Conservation (phyloP, 2,329 filamentous ascomycete genomes). For the Dactylellina sp. region DNA sequence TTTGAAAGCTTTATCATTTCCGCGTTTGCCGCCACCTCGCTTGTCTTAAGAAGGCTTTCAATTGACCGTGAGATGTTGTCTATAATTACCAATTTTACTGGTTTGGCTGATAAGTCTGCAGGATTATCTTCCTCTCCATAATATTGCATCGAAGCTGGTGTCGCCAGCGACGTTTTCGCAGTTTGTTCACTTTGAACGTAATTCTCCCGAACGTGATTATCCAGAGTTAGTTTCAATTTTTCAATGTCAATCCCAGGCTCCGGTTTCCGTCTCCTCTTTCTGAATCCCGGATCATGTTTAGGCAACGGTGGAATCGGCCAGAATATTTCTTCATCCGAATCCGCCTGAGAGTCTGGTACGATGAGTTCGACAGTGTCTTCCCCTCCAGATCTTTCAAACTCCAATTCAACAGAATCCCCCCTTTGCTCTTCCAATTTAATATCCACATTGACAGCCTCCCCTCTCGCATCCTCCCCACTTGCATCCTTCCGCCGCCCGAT, state of each 20-base stretch:
- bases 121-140: too few relatives aligned
- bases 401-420: not conserved
- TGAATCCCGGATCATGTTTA: constrained; percentile 42
- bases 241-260: not conserved
- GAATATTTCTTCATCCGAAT: constrained; percentile 53
- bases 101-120: not conserved
- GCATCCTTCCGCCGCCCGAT: constrained; percentile 11
- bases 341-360: constrained; percentile 48
- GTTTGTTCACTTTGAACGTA: too few relatives aligned
- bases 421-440: constrained; percentile 1
- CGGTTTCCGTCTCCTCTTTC: constrained; percentile 22
- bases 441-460: too few relatives aligned
- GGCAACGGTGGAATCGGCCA: constrained; percentile 37
- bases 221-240: not conserved
- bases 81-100: constrained; percentile 32
- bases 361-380: constrained; percentile 7
- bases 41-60: constrained; percentile 24
- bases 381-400: not conserved
- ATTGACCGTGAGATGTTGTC: constrained; percentile 49
- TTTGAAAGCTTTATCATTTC: constrained; percentile 18
- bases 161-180: too few relatives aligned
- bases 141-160: too few relatives aligned
- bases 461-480: not conserved
- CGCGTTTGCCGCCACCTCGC: constrained; percentile 26
- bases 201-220: too few relatives aligned